Base-by-base conservation (phyloP, 1,284 basidiomycete genomes). In the Cystobasidiaceae sp. region DNA sequence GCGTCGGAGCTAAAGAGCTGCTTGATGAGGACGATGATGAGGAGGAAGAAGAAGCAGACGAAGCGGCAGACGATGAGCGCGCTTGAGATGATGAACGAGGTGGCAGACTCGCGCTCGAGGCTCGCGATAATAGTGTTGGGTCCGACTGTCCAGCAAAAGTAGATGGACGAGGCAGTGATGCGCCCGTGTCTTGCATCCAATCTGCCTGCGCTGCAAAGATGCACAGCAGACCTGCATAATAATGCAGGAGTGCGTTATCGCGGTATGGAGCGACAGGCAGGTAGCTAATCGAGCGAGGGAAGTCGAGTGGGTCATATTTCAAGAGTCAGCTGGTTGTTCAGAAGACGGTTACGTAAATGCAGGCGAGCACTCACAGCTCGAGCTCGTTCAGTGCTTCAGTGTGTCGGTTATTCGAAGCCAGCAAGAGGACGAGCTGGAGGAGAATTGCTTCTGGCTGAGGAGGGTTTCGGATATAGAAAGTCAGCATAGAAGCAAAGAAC, bases 231-330 rank as follows among this genome's bases (percentile, higher is more conserved):
- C 89, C 91, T 2, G 90, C 90, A 70, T 93, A 92, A 7, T 85
- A 79, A 73, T 93, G 89, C 37, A 93, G 79, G 2, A 84, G 78
- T 1, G 86, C 82, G 66, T 89, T 88, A 68, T 90, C 86, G 72
- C 86, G 85, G 78, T 87, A 93, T 0, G 91, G 91, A 74, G 87
- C 86, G 0, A 88, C 87, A 0, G 88, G 85, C 11, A 93, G 81
- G 74, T 89, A 93, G 33, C 89, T 93, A 69, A 48, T 5, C 28
- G 49, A 21, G 28, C 11, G 30, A 32, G 48, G 15, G 8, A 19
- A n/a, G n/a, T n/a, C n/a, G n/a, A n/a, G n/a, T n/a, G n/a, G n/a
- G n/a, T n/a, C n/a, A n/a, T n/a, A n/a, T n/a, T n/a, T n/a, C n/a
- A n/a, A n/a, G 28, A 17, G 39, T 48, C 13, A 41, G 21, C 52